Conservation (phyloP, 345 rosid species). For the Ricinus communis region DNA sequence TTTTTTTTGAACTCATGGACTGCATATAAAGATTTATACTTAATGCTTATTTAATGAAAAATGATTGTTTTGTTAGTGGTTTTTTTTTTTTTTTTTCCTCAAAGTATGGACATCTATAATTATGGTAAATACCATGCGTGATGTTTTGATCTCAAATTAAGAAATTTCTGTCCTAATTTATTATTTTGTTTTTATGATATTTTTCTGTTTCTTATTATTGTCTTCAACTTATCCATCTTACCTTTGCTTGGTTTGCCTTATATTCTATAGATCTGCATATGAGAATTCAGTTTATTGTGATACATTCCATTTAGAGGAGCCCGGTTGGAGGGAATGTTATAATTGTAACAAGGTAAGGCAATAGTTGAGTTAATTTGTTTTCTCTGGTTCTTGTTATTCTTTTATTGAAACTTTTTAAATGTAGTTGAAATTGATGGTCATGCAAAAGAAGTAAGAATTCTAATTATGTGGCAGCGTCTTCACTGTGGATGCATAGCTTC, state of each 20-base stretch:
- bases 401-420: not conserved
- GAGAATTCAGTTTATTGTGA: slow-evolving; percentile 64
- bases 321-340: slow-evolving; percentile 91
- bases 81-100: too few relatives aligned
- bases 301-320: slow-evolving; percentile 65
- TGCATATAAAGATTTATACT: not conserved
- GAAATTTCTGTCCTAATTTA: not conserved
- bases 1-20: not conserved
- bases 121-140: not conserved
- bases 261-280: slow-evolving; percentile 59
- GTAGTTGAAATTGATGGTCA: not conserved
- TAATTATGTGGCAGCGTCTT: slow-evolving; percentile 53
- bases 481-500: slow-evolving; percentile 95
- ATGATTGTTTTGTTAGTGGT: not conserved
- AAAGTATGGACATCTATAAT: not conserved
- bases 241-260: not conserved
- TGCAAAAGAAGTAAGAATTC: not conserved
- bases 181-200: not conserved
- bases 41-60: not conserved
- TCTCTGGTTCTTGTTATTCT: not conserved
- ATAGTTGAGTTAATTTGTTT: not conserved
- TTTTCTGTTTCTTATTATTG: not conserved
- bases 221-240: not conserved
- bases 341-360: slow-evolving; percentile 58
- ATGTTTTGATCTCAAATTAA: not conserved